phyloP scores from a whole-genome alignment of 495 filamentous ascomycete species.

The Hypoxylon trugodes region DNA sequence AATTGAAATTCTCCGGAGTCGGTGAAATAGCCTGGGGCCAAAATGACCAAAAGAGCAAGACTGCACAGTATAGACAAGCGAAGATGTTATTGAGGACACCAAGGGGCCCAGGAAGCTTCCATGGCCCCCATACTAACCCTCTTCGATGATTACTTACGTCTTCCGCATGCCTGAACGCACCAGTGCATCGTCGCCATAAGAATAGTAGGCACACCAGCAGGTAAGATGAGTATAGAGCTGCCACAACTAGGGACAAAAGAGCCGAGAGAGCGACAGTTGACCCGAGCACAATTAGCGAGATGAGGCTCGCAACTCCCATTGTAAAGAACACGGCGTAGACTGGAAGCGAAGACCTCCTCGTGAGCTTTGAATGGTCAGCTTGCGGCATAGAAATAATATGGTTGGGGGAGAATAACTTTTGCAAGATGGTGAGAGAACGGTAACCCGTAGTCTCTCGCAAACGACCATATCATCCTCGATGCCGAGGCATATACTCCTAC shows the following conservation, averaged over 20 bases:
- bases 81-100: conserved; percentile 57
- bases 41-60: conserved; percentile 62
- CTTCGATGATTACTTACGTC: conserved; percentile 43
- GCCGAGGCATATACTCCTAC: conserved; percentile 59
- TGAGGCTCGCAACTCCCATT: conserved; percentile 57
- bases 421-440: conserved; percentile 55
- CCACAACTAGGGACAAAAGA: conserved; percentile 58
- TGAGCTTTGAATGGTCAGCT: conserved; percentile 39
- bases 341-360: conserved; percentile 50
- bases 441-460: conserved; percentile 61
- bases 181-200: conserved; percentile 56
- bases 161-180: conserved; percentile 43
- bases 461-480: conserved; percentile 63
- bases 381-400: not conserved
- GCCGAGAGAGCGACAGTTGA: conserved; percentile 62
- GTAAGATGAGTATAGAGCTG: conserved; percentile 54
- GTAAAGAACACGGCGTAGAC: conserved; percentile 58
- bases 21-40: conserved; percentile 53
- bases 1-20: conserved; percentile 54
- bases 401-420: conserved; percentile 42
- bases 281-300: conserved; percentile 67
- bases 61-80: conserved; percentile 56
- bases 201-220: conserved; percentile 57
- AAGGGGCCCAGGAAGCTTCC: conserved; percentile 54
- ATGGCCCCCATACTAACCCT: conserved; percentile 59